A percentile compares a stretch with the other conserved stretches of the same genome.
Evolutionary conservation across 768 basidiomycete species (phyloP).

Genomic region (Pisolithus sp.): DNA sequence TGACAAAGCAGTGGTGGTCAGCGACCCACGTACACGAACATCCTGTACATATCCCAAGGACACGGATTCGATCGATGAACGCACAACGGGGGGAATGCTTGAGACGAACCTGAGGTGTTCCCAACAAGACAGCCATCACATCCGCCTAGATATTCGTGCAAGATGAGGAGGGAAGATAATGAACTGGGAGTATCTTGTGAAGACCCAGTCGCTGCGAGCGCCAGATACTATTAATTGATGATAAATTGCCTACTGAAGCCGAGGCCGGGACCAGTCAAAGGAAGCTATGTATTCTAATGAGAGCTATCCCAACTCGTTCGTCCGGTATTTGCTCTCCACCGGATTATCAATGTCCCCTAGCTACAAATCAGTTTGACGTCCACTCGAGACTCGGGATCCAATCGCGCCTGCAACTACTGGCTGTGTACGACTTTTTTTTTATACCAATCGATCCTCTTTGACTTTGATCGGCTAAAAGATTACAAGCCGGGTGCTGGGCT

Average conservation of each 20-base stretch:
- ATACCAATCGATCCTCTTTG: too few relatives aligned
- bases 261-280: constrained; percentile 9
- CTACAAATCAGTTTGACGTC: too few relatives aligned
- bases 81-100: not conserved
- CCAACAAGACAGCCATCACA: constrained; percentile 17
- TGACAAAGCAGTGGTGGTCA: not conserved
- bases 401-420: too few relatives aligned
- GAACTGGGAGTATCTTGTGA: constrained; percentile 12
- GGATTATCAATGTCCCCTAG: too few relatives aligned
- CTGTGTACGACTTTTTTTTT: too few relatives aligned
- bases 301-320: too few relatives aligned
- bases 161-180: not conserved
- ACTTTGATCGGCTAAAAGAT: too few relatives aligned
- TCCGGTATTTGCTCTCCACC: not conserved
- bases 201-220: not conserved
- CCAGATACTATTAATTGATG: constrained; percentile 7
- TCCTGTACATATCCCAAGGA: constrained; percentile 7
- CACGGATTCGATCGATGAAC: constrained; percentile 2
- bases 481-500: too few relatives aligned
- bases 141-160: constrained; percentile 1
- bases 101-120: constrained; percentile 10
- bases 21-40: constrained; percentile 15
- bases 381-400: too few relatives aligned
- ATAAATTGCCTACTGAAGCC: constrained; percentile 7
- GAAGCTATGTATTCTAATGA: too few relatives aligned